A percentile compares a stretch with the other conserved stretches of the same genome.
Conservation (phyloP, 202 grass and related monocot genomes). For the Brachypodium distachyon region DNA sequence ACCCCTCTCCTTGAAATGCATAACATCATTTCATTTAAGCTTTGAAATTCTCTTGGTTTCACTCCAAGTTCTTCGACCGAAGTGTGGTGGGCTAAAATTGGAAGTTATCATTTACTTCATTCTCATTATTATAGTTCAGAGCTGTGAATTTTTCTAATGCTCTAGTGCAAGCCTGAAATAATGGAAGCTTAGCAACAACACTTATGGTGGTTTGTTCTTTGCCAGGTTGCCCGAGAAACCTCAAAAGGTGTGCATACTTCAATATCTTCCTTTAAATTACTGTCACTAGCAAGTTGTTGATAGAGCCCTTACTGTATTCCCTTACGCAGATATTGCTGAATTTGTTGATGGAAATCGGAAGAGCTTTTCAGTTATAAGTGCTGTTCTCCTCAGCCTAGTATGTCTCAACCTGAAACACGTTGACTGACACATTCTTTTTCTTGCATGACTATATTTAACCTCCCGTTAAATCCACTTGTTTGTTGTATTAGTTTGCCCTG, state of each 20-base stretch:
- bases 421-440: not conserved
- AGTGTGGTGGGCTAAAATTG: not conserved
- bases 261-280: constrained; percentile 2
- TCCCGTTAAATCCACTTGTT: constrained; percentile 10
- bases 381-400: constrained; percentile 84
- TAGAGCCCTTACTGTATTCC: constrained; percentile 13
- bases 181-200: constrained; percentile 12
- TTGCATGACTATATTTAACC: constrained; percentile 8
- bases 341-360: constrained; percentile 71
- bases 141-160: constrained; percentile 5
- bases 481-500: constrained; percentile 7
- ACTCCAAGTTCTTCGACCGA: not conserved
- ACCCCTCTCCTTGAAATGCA: not conserved
- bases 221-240: constrained; percentile 60
- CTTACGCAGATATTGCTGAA: constrained; percentile 57
- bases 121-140: constrained; percentile 22
- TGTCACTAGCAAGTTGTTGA: not conserved
- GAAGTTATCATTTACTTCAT: not conserved
- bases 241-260: constrained; percentile 46
- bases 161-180: constrained; percentile 22
- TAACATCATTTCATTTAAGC: not conserved
- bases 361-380: constrained; percentile 75
- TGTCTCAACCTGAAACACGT: constrained; percentile 20
- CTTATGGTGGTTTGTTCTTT: constrained; percentile 42
- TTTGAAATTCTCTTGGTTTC: not conserved